phyloP scores from a whole-genome alignment of 257 asterid genomes.

The Lavandula angustifolia region DNA sequence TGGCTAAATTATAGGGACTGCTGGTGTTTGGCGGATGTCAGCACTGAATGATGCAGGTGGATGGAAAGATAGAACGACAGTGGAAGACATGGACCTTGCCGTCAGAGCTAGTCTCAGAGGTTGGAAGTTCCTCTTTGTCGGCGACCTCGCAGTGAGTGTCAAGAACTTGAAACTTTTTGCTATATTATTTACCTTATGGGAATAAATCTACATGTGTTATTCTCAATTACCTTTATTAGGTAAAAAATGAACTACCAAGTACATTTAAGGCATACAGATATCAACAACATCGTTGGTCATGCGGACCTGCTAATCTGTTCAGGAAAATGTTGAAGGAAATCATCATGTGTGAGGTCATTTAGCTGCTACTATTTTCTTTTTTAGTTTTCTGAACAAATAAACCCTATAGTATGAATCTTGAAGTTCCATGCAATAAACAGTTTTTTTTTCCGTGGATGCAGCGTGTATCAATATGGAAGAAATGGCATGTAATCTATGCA shows the following conservation, averaged over 20 bases:
- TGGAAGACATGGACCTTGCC: constrained; percentile 72
- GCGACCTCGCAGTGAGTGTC: constrained; percentile 44
- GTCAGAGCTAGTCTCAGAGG: constrained; percentile 67
- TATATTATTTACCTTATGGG: constrained; percentile 6
- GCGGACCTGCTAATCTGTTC: constrained; percentile 89
- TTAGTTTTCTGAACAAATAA: background rate
- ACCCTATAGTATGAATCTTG: background rate
- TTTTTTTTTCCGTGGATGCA: constrained; percentile 41
- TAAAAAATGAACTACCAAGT: constrained; percentile 86
- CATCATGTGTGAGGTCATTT: constrained; percentile 56
- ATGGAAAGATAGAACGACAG: constrained; percentile 68
- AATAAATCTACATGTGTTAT: background rate
- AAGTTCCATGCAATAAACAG: constrained; percentile 23
- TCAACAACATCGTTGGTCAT: constrained; percentile 94
- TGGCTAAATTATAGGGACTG: constrained; percentile 48
- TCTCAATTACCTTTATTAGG: constrained; percentile 44
- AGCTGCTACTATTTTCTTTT: constrained; percentile 19
- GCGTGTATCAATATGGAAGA: constrained; percentile 77
- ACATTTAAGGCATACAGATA: constrained; percentile 81
- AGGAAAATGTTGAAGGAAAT: constrained; percentile 76
- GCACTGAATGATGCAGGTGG: constrained; percentile 67
- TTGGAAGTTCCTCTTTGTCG: constrained; percentile 62
- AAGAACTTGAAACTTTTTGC: constrained; percentile 12
- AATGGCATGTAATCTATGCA: constrained; percentile 65
- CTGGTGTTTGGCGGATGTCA: constrained; percentile 64